Evolutionary conservation across 2,329 filamentous ascomycete species (phyloP), one percentile per base, ranked within the genome.

Genomic region (Huntiella moniliformis): DNA sequence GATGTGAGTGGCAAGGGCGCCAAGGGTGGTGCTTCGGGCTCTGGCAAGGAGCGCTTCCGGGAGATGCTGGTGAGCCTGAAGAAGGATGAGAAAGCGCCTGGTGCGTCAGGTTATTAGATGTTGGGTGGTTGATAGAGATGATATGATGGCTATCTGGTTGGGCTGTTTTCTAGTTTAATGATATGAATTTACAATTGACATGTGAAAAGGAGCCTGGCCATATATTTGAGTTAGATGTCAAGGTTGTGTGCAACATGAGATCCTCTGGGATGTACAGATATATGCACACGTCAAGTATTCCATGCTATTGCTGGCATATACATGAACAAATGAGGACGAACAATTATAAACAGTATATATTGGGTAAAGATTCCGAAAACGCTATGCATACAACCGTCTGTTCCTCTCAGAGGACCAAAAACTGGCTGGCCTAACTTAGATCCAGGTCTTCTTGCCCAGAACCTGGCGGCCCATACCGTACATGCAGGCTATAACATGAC

Each of bases 31-130:
- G 86, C 83, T 38, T 78, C 77, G 51, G 88, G 87, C 39, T 92
- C 83, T 51, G 87, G 88, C 56, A 98, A 98, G 73, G 85, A 92
- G 62, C 83, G 86, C 53, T 96, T 98, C 73, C 79, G 91, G 54
- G 88, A 96, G 65, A 58, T 96, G 58, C 67, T 98, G 56, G 64
- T 87, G 55, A 87, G 77, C 61, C 65, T 98, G 63, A 79, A 79
- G 65, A 95, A 95, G 68, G 91, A 98, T 55, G 82, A 94, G 66
- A 92, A 92, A 63, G 77, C 77, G 17, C 77, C 77, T 16, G 77
- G 76, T 52, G 74, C 76, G 46, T 71, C 68, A 51, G 76, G 77
- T 49, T 74, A 77, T 57, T 79, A 66, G 58, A 45, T 38, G 4
- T 15, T 43, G 45, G 13, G 5, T 32, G 15, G 22, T 35, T 36